Evolutionary conservation across 2,329 filamentous ascomycete genomes (phyloP), one percentile per base, ranked within the genome.

Genomic region (Penicillium fuscoglaucum): DNA sequence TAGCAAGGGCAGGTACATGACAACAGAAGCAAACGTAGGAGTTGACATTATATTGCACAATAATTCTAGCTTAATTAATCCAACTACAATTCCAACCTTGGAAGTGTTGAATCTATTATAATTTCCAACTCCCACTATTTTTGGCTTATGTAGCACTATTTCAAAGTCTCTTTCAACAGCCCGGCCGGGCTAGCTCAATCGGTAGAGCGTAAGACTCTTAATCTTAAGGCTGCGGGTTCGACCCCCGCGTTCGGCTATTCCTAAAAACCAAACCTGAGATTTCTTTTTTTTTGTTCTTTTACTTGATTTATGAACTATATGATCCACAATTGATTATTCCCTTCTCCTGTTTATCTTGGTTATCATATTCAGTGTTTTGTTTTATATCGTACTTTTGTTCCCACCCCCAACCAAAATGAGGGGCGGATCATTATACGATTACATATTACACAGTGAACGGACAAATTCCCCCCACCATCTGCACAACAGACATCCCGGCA

Each of bases 101-200:
- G 31, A 31, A 13, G 31, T 0, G 4, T 31, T 31, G 29, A 31
- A 10, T 31, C 19, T 19, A 19, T 19, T 19, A 19, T 12, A 4
- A 29, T 31, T 31, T 12, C 3, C 8, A 10, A 29, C 28, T 29
- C 28, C 28, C 7, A 3, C 5, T 17, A 2, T 9, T 4, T 15
- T 33, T 45, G 12, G 19, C 21, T 45, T 31, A 45, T 58, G 6
- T 40, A 46, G n/a, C 33, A 39, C 4, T 43, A 39, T 12, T 2
- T 13, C 0, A 0, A 6, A 5, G 0, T 6, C 4, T 3, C 3
- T 1, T 33, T 1, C 24, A 59, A 57, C 55, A 57, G 52, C 39
- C 40, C 44, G 55, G 76, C 76, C 71, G 70, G 76, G 76, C 73
- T 79, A 78, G 77, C 77, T 79, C 77, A 79, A 79, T 79, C 76